Evolutionary conservation across 2,329 filamentous ascomycete species (phyloP).

Genomic region (Trichoderma polysporum): DNA sequence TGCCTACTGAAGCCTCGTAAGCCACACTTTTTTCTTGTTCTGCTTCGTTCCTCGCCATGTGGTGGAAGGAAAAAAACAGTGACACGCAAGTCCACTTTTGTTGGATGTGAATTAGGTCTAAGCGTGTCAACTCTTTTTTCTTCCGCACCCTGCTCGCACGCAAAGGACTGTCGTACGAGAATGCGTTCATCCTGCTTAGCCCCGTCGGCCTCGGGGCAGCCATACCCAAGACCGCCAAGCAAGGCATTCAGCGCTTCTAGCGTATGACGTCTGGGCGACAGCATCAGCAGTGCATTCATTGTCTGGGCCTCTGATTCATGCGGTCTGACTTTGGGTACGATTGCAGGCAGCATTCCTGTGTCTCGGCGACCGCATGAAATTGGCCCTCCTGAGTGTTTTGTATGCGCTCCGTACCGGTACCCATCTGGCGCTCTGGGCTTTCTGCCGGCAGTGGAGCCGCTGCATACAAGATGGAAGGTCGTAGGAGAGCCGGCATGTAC

Average conservation of each 20-base stretch:
- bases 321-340: not conserved
- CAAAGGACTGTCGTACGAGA: conserved; percentile 7
- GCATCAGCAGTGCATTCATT: not conserved
- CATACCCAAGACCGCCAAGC: too few species aligned
- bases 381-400: not conserved
- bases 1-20: not conserved
- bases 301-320: not conserved
- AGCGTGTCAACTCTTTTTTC: too few species aligned
- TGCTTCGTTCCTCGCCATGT: too few species aligned
- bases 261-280: too few species aligned
- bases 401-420: not conserved
- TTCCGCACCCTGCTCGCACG: too few species aligned
- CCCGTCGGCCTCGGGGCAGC: not conserved
- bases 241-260: not conserved
- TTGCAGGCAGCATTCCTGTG: not conserved
- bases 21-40: too few species aligned
- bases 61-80: too few species aligned
- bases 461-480: not conserved
- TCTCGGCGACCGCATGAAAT: not conserved
- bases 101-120: too few species aligned
- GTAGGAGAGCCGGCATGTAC: not conserved
- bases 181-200: not conserved
- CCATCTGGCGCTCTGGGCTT: not conserved
- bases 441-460: not conserved
- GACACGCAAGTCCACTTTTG: too few species aligned